Evolutionary conservation across 192 early-diverging fungal genomes (phyloP), one percentile per base, ranked within the genome.

Genomic region (Coemansia umbellata): DNA sequence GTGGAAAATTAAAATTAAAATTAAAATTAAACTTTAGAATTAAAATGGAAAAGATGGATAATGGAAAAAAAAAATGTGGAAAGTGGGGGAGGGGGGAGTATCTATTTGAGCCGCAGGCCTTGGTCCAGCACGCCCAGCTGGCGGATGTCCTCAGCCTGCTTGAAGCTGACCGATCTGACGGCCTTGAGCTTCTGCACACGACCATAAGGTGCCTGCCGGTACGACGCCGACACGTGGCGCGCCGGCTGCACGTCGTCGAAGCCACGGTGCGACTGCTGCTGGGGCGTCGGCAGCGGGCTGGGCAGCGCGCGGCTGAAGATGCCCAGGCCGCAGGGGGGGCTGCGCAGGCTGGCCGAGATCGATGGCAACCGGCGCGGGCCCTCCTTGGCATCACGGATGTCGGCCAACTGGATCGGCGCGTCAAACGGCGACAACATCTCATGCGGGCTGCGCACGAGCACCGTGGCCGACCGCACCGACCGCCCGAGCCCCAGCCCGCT

Each of bases 321-420:
- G 10, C 67, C 74, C 26, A 77, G 63, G 1, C 74, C 74, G 19
- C 58, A 61, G 0, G 54, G 60, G 11, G 53, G 58, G 45, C 57
- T 17, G 37, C 50, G 66, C 17, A 76, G 31, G 17, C 47, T 58
- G 32, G 54, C 74, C 0, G 74, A 69, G 10, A 77, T 77, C 9
- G 74, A 77, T 14, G 74, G 74, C 58, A 77, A 37, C 0, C 74
- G 66, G 3, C 74, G 74, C 40, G 74, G 74, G 8, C 74, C 74
- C 26, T 77, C 74, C 9, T 47, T 50, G n/a, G 56, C 63, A 35
- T 77, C 67, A 6, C 58, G 40, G 43, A 77, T 69, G 4, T 42
- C 66, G 1, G 74, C 74, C 39, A 77, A 48, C 40, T 35, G 69
- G 45, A 76, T 69, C 3, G 43, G 31, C 47, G 50, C 32, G 32